A percentile compares a stretch with the other conserved stretches of the same genome.
Evolutionary conservation across 2,329 filamentous ascomycete species (phyloP).

Genomic region (Teratosphaeriaceae sp.): DNA sequence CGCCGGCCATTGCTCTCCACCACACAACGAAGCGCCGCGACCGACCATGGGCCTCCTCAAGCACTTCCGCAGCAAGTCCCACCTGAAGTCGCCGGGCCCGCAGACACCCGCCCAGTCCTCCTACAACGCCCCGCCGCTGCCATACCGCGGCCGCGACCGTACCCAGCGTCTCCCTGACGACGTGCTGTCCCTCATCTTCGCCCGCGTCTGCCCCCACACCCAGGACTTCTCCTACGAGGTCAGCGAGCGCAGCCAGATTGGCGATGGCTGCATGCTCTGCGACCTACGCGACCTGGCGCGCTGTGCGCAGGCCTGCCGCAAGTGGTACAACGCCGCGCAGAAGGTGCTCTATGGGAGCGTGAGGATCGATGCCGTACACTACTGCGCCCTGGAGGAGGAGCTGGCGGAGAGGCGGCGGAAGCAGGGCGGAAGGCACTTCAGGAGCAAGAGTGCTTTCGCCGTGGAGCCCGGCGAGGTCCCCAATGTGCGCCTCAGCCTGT

Average conservation of each 20-base stretch:
- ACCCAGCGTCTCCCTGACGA: slow-evolving; percentile 52
- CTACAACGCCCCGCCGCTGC: slow-evolving; percentile 11
- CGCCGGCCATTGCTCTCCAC: not conserved
- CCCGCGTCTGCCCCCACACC: slow-evolving; percentile 75
- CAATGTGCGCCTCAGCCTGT: slow-evolving; percentile 65
- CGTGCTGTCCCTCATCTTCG: slow-evolving; percentile 73
- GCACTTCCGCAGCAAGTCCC: slow-evolving; percentile 40
- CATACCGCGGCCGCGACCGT: slow-evolving; percentile 31
- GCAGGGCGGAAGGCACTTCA: slow-evolving; percentile 32
- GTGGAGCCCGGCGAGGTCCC: slow-evolving; percentile 76
- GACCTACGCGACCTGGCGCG: slow-evolving; percentile 82
- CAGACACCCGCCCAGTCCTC: slow-evolving; percentile 23
- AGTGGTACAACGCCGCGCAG: slow-evolving; percentile 59
- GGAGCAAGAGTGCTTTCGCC: slow-evolving; percentile 54
- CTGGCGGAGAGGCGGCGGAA: slow-evolving; percentile 72
- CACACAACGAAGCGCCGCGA: not conserved
- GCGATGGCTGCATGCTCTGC: slow-evolving; percentile 86
- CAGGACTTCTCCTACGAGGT: slow-evolving; percentile 71
- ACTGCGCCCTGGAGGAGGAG: slow-evolving; percentile 79
- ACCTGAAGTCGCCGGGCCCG: slow-evolving; percentile 32
- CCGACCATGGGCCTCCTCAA: slow-evolving; percentile 44
- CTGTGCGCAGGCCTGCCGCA: slow-evolving; percentile 65
- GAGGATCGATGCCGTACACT: slow-evolving; percentile 89
- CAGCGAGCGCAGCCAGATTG: slow-evolving; percentile 72
- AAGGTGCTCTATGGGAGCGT: slow-evolving; percentile 69